These are phyloP conservation scores for Penicillium pancosmium DNA, from an alignment of 495 filamentous ascomycete species.

Conservation along the genomic window DNA sequence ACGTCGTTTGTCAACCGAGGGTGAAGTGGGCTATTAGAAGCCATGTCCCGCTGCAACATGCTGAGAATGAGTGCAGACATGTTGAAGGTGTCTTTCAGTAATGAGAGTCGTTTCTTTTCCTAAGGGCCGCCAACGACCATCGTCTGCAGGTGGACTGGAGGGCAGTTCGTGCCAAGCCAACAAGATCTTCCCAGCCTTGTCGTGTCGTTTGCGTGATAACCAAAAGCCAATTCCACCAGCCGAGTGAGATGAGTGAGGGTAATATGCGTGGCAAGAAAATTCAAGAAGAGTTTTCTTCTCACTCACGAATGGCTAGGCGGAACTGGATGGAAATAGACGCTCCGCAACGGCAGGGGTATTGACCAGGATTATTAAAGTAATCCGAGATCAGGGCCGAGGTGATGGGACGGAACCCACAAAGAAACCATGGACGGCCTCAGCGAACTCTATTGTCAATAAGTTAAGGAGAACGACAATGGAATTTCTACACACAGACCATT, in stretches of 20 bases:
- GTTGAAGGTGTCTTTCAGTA: constrained; percentile 2
- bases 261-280: not conserved
- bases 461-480: constrained; percentile 5
- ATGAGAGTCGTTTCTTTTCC: constrained; percentile 4
- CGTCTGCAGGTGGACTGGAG: not conserved
- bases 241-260: not conserved
- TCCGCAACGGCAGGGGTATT: constrained; percentile 6
- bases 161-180: not conserved
- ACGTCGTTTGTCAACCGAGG: constrained; percentile 24
- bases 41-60: constrained; percentile 21
- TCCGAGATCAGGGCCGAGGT: constrained; percentile 7
- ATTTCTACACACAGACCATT: constrained; percentile 3
- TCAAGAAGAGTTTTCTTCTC: not conserved
- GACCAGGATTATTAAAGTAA: constrained; percentile 19
- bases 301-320: constrained; percentile 9
- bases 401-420: constrained; percentile 10
- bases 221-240: not conserved
- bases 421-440: constrained; percentile 9
- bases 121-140: not conserved
- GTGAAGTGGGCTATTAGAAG: constrained; percentile 14
- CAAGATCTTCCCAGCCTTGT: not conserved
- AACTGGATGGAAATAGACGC: constrained; percentile 2
- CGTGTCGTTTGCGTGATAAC: not conserved
- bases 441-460: constrained; percentile 27
- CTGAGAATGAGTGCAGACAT: constrained; percentile 33